phyloP scores from a whole-genome alignment of 345 rosid species.

The Dipteronia sinensis region DNA sequence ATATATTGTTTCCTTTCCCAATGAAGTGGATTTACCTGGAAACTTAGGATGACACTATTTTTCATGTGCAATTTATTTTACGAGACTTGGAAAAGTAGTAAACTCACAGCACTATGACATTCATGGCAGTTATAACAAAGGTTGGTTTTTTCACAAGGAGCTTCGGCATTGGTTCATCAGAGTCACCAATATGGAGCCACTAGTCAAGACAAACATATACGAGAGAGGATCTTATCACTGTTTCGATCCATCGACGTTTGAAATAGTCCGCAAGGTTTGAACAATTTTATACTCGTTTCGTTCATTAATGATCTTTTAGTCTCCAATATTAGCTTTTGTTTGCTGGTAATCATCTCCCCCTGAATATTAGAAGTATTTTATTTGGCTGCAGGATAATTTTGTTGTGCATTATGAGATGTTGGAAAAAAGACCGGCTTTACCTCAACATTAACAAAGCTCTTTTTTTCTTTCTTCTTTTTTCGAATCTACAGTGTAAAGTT shows the following conservation, averaged over 20 bases:
- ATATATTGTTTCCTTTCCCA: background rate
- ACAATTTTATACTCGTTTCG: conserved; percentile 6
- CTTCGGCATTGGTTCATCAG: conserved; percentile 75
- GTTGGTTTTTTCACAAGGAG: conserved; percentile 97
- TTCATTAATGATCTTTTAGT: background rate
- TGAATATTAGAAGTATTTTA: background rate
- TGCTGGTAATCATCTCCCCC: background rate
- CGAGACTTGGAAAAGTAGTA: background rate
- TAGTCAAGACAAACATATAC: conserved; percentile 63
- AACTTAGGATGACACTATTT: background rate
- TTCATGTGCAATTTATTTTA: background rate
- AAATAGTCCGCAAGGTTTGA: conserved; percentile 77
- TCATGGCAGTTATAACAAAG: conserved; percentile 71
- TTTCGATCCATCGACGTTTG: conserved; percentile 77
- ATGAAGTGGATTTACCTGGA: background rate
- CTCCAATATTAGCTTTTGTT: background rate
- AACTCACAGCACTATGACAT: background rate
- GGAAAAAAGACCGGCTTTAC: conserved; percentile 91
- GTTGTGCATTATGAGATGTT: conserved; percentile 72
- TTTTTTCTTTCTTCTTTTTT: conserved; percentile 32
- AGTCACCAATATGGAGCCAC: conserved; percentile 73
- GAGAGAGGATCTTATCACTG: conserved; percentile 94
- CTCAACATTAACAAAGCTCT: conserved; percentile 59
- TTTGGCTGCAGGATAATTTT: conserved; percentile 73
- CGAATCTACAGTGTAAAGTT: conserved; percentile 62